These are phyloP conservation scores for Candida khao-thaluensis DNA, from an alignment of 805 yeast species.

Conservation along the genomic window DNA sequence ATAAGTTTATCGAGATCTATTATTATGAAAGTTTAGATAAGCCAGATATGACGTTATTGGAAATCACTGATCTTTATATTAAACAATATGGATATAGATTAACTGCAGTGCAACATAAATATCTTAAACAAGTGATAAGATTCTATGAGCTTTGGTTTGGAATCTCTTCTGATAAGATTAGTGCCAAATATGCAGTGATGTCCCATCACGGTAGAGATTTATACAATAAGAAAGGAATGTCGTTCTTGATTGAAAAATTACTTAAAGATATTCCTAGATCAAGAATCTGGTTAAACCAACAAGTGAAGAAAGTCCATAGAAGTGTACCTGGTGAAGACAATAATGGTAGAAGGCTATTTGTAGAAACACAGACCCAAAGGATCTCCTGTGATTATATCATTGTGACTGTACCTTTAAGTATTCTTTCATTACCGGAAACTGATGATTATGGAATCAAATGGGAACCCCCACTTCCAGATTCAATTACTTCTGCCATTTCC, in stretches of 20 bases:
- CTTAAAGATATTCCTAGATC: constrained; percentile 36
- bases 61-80: constrained; percentile 49
- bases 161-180: constrained; percentile 59
- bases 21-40: constrained; percentile 49
- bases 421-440: constrained; percentile 44
- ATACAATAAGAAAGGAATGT: constrained; percentile 60
- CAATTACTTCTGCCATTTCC: constrained; percentile 20
- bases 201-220: constrained; percentile 79
- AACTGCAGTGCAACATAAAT: constrained; percentile 49
- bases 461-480: constrained; percentile 24
- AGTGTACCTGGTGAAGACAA: constrained; percentile 9
- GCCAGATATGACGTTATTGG: constrained; percentile 52
- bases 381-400: constrained; percentile 54
- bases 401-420: constrained; percentile 77
- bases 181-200: constrained; percentile 67
- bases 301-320: constrained; percentile 42
- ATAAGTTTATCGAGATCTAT: constrained; percentile 56
- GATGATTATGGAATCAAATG: constrained; percentile 46
- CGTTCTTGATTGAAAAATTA: constrained; percentile 44
- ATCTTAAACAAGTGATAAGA: constrained; percentile 53
- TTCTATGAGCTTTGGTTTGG: constrained; percentile 81
- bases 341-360: constrained; percentile 17
- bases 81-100: constrained; percentile 46
- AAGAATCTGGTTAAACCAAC: constrained; percentile 39
- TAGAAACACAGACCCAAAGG: constrained; percentile 34